A percentile compares a stretch with the other conserved stretches of the same genome.
Evolutionary conservation across 2,329 filamentous ascomycete genomes (phyloP).

Genomic region (Colletotrichum musae): DNA sequence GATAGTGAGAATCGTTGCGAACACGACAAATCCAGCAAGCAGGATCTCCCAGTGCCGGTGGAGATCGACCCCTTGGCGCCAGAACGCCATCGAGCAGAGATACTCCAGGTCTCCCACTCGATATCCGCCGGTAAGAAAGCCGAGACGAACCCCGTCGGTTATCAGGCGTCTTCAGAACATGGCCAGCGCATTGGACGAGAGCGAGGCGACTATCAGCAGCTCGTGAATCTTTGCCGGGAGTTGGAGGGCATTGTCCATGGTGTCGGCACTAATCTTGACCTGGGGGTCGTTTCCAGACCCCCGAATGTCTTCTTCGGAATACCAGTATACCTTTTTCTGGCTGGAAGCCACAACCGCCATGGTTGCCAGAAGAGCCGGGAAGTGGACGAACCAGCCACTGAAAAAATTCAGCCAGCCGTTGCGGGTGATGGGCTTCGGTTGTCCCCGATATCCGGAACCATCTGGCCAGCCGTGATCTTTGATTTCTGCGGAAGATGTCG

Average conservation of each 20-base stretch:
- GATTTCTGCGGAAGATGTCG: background rate
- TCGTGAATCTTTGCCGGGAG: constrained; percentile 27
- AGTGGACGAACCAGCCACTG: background rate
- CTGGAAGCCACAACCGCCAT: background rate
- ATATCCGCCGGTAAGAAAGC: constrained; percentile 32
- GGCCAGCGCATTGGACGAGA: constrained; percentile 1
- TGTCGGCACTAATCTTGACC: background rate
- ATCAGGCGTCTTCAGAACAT: constrained; percentile 11
- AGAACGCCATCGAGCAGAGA: background rate
- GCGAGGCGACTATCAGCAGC: constrained; percentile 18
- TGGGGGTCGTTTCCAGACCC: background rate
- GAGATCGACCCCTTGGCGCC: constrained; percentile 3
- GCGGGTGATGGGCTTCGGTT: background rate
- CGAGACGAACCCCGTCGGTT: constrained; percentile 9
- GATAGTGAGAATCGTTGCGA: constrained; percentile 18
- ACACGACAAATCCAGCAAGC: constrained; percentile 7
- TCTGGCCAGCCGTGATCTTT: background rate
- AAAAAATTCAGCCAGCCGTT: background rate
- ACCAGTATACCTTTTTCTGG: background rate
- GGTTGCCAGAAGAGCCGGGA: background rate
- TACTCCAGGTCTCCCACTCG: constrained; percentile 31
- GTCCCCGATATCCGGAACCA: background rate
- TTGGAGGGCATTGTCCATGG: constrained; percentile 23
- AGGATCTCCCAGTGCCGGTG: background rate
- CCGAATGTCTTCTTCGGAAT: background rate